A percentile compares a stretch with the other conserved stretches of the same genome.
Evolutionary conservation across 169 alveolate species (phyloP).

Genomic region (Prorocentrum cordatum): DNA sequence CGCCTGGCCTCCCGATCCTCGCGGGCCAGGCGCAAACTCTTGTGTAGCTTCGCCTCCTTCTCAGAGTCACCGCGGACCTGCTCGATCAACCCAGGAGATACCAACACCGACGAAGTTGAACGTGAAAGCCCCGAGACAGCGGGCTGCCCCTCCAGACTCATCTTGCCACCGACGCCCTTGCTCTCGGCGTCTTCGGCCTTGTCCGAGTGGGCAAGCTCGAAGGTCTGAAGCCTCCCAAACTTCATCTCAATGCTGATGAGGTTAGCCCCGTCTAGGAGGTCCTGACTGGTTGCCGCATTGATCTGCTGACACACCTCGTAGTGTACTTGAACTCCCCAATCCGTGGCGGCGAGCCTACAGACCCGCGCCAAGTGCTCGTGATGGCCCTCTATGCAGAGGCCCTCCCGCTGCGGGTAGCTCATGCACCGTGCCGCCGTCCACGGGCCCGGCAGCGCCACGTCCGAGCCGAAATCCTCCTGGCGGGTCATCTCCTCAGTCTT

Average conservation of each 20-base stretch:
- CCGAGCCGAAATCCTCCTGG: no score
- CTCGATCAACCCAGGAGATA: not conserved
- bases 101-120: not conserved
- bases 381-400: not conserved
- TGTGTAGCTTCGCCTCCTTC: not conserved
- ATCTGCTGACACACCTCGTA: not conserved
- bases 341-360: not conserved
- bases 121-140: not conserved
- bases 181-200: not conserved
- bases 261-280: not conserved
- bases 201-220: not conserved
- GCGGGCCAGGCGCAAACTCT: not conserved
- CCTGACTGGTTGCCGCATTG: not conserved
- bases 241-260: not conserved
- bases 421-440: slow-evolving; percentile 10
- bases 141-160: slow-evolving; percentile 2
- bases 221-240: slow-evolving; percentile 4
- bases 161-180: not conserved
- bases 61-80: not conserved
- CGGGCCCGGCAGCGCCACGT: no score
- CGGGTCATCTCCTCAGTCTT: no score
- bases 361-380: not conserved
- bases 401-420: not conserved
- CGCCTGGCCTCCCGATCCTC: not conserved
- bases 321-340: slow-evolving; percentile 1